These are phyloP conservation scores for Wickerhamomyces silvicola DNA, from an alignment of 805 yeast genomes.

Conservation along the genomic window DNA sequence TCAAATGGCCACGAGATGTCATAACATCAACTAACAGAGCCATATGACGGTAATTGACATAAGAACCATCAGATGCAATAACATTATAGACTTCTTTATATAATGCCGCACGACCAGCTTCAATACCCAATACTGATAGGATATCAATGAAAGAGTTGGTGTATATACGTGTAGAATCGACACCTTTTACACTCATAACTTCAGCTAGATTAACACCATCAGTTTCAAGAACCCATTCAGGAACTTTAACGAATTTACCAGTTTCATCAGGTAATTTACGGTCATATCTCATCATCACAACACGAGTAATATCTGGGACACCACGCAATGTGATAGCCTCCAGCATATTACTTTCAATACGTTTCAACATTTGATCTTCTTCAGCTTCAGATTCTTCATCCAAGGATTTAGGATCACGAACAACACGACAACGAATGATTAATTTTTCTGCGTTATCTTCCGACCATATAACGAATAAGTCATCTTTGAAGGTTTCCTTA, in stretches of 20 bases:
- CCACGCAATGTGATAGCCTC: slow-evolving; percentile 94
- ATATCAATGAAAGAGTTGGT: slow-evolving; percentile 96
- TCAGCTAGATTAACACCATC: slow-evolving; percentile 96
- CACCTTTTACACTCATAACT: slow-evolving; percentile 93
- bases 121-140: slow-evolving; percentile 92
- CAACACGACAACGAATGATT: slow-evolving; percentile 96
- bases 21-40: slow-evolving; percentile 95
- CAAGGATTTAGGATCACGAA: slow-evolving; percentile 88
- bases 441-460: slow-evolving; percentile 98
- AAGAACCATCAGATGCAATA: slow-evolving; percentile 99
- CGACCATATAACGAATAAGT: slow-evolving; percentile 95
- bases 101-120: slow-evolving; percentile 93
- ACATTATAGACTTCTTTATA: slow-evolving; percentile 94
- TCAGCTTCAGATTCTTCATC: slow-evolving; percentile 94
- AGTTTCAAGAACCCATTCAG: slow-evolving; percentile 98
- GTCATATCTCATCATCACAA: slow-evolving; percentile 76
- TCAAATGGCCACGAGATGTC: slow-evolving; percentile 97
- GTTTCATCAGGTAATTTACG: slow-evolving; percentile 63
- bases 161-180: slow-evolving; percentile 83
- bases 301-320: slow-evolving; percentile 85
- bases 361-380: slow-evolving; percentile 93
- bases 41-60: slow-evolving; percentile 97
- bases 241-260: slow-evolving; percentile 84
- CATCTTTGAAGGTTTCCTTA: slow-evolving; percentile 87
- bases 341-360: slow-evolving; percentile 93